phyloP scores from a whole-genome alignment of 495 filamentous ascomycete genomes.

The Aspergillus panamensis region DNA sequence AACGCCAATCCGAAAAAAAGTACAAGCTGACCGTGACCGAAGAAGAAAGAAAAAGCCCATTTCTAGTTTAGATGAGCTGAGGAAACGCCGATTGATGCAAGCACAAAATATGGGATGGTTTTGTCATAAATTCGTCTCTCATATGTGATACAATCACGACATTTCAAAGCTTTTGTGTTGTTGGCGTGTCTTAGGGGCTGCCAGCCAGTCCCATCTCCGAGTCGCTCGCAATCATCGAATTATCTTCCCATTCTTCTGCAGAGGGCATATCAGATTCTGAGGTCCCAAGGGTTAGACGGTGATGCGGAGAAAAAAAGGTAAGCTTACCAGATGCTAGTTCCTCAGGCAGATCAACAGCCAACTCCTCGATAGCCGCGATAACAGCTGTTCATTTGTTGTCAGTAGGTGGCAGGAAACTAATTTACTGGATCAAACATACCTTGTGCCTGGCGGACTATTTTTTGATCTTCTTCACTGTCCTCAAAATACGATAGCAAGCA shows the following conservation, averaged over 20 bases:
- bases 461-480: constrained; percentile 41
- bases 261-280: constrained; percentile 44
- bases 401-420: constrained; percentile 6
- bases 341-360: constrained; percentile 37
- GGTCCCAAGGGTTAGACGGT: constrained; percentile 21
- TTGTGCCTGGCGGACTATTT: constrained; percentile 31
- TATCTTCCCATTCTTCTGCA: constrained; percentile 45
- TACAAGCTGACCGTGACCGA: constrained; percentile 11
- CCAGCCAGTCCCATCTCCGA: constrained; percentile 42
- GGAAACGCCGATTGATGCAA: constrained; percentile 32
- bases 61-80: constrained; percentile 16
- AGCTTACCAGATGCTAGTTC: constrained; percentile 42
- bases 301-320: constrained; percentile 18
- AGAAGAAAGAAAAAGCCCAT: constrained; percentile 15
- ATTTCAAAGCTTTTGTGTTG: constrained; percentile 7
- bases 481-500: constrained; percentile 42
- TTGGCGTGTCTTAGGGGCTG: constrained; percentile 26
- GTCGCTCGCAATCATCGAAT: constrained; percentile 42
- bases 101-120: constrained; percentile 3
- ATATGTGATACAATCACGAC: constrained; percentile 28
- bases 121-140: constrained; percentile 30
- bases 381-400: constrained; percentile 25
- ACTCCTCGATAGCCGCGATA: constrained; percentile 31
- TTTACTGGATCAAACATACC: constrained; percentile 28
- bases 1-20: constrained; percentile 5